These are phyloP conservation scores for Inonotus obliquus DNA, from an alignment of 1,284 basidiomycete species.

Conservation along the genomic window DNA sequence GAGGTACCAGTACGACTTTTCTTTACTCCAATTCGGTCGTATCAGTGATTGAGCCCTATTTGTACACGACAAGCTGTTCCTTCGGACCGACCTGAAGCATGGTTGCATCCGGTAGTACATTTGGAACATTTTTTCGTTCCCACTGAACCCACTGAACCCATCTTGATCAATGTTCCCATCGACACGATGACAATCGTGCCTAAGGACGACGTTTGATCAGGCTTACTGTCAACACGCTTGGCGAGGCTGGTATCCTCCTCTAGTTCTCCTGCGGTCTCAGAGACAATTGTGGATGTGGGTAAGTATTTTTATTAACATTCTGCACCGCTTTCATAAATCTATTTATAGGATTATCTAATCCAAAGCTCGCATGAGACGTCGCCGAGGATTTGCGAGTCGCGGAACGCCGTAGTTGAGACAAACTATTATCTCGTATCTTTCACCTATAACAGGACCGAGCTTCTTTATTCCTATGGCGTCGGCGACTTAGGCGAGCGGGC, in stretches of 20 bases:
- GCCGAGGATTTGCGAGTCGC: background rate
- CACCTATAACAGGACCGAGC: background rate
- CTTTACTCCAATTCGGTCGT: background rate
- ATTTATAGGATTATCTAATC: background rate
- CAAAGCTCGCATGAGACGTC: background rate
- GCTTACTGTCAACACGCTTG: no score
- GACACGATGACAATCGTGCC: no score
- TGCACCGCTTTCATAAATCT: background rate
- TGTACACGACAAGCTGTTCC: no score
- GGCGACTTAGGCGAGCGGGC: background rate
- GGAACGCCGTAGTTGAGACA: background rate
- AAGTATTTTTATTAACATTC: background rate
- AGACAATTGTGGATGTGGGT: background rate
- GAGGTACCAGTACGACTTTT: background rate
- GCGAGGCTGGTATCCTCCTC: no score
- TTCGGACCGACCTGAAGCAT: no score
- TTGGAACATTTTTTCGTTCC: no score
- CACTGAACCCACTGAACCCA: no score
- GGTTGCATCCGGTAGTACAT: no score
- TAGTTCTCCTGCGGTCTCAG: no score
- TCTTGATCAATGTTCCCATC: no score
- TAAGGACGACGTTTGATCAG: no score
- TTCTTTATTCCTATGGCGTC: background rate
- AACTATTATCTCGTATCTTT: background rate
- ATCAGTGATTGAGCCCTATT: background rate